phyloP scores from a whole-genome alignment of 768 basidiomycete species.

The Pholiota conissans region DNA sequence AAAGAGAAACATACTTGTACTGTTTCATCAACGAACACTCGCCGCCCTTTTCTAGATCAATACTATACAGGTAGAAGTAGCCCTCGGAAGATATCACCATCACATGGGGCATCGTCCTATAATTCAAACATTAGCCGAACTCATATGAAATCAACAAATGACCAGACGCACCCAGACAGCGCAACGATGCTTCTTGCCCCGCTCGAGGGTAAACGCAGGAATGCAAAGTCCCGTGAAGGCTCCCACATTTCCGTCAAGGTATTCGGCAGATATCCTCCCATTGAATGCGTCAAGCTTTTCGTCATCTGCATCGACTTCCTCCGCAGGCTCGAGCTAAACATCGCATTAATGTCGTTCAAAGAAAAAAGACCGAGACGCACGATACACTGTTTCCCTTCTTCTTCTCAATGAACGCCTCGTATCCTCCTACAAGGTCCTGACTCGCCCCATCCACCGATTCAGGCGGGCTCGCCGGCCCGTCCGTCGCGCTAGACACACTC shows the following conservation, averaged over 20 bases:
- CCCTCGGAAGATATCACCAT: slow-evolving; percentile 97
- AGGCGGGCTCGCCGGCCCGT: slow-evolving; percentile 50
- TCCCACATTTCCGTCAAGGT: slow-evolving; percentile 97
- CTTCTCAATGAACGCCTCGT: slow-evolving; percentile 81
- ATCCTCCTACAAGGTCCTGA: slow-evolving; percentile 71
- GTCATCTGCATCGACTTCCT: slow-evolving; percentile 75
- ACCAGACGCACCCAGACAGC: slow-evolving; percentile 70
- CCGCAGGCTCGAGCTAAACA: slow-evolving; percentile 58
- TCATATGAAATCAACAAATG: not conserved
- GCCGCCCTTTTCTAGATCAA: slow-evolving; percentile 94
- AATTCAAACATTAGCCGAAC: not conserved
- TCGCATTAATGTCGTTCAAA: no score
- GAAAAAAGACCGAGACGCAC: no score
- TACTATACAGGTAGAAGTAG: slow-evolving; percentile 93
- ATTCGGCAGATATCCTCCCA: slow-evolving; percentile 85
- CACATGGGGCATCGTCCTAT: slow-evolving; percentile 89
- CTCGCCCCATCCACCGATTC: slow-evolving; percentile 68
- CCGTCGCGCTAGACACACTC: slow-evolving; percentile 19
- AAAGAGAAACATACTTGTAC: slow-evolving; percentile 55
- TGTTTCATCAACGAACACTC: slow-evolving; percentile 96
- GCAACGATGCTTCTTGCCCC: slow-evolving; percentile 88
- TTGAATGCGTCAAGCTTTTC: slow-evolving; percentile 70
- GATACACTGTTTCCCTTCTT: slow-evolving; percentile 66
- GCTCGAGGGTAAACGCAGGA: slow-evolving; percentile 74
- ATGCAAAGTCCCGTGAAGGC: slow-evolving; percentile 93